phyloP scores from a whole-genome alignment of 495 filamentous ascomycete species.

The Cercophora sp. region DNA sequence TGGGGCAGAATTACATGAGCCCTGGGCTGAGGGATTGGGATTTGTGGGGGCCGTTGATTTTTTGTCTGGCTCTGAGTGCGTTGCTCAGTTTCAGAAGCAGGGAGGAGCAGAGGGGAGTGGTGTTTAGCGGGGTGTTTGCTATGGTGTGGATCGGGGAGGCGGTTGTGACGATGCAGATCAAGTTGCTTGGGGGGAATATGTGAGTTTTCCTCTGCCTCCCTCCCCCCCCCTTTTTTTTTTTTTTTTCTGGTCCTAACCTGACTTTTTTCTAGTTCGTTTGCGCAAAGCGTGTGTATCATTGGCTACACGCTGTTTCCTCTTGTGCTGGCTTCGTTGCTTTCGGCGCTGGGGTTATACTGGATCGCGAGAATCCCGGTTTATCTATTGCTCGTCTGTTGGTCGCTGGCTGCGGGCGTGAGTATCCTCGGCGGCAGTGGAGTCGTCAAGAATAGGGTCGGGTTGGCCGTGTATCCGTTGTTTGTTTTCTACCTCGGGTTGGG shows the following conservation, averaged over 20 bases:
- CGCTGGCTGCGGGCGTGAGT: slow-evolving; percentile 89
- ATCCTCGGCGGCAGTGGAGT: slow-evolving; percentile 94
- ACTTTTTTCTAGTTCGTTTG: slow-evolving; percentile 74
- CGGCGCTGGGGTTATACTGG: slow-evolving; percentile 69
- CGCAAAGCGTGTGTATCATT: slow-evolving; percentile 95
- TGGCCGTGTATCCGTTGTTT: slow-evolving; percentile 91
- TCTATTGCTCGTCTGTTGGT: slow-evolving; percentile 82
- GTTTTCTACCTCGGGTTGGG: slow-evolving; percentile 94
- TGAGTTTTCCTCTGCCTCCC: slow-evolving; percentile 45
- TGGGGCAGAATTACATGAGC: slow-evolving; percentile 74
- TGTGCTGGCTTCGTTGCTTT: slow-evolving; percentile 87
- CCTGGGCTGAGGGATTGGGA: slow-evolving; percentile 93
- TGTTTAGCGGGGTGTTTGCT: slow-evolving; percentile 94
- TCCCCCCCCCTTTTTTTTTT: slow-evolving; percentile 4
- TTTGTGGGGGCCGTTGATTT: slow-evolving; percentile 92
- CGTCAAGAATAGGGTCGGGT: slow-evolving; percentile 86
- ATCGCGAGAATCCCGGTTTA: slow-evolving; percentile 87
- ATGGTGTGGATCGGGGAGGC: slow-evolving; percentile 97
- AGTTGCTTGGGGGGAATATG: slow-evolving; percentile 96
- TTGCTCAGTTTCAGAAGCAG: slow-evolving; percentile 75
- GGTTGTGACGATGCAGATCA: slow-evolving; percentile 97
- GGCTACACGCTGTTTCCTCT: slow-evolving; percentile 98
- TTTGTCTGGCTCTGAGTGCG: slow-evolving; percentile 82
- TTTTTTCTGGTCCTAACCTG: not conserved
- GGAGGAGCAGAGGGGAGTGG: slow-evolving; percentile 72